Evolutionary conservation across 2,329 filamentous ascomycete species (phyloP).

Genomic region (Aureobasidium sp.): DNA sequence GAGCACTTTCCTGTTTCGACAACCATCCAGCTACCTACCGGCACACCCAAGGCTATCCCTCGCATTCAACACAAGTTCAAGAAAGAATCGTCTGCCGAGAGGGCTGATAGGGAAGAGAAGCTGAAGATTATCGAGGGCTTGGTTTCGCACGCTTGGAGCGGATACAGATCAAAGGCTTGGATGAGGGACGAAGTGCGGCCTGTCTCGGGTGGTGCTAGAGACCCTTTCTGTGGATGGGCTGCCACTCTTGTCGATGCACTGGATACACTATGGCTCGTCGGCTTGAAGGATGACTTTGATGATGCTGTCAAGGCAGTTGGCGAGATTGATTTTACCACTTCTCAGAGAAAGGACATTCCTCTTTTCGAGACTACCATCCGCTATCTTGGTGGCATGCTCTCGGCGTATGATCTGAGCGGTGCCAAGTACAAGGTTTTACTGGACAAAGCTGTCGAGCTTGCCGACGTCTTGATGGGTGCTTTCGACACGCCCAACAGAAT

Average conservation of each 20-base stretch:
- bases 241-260: slow-evolving; percentile 76
- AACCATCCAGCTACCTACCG: slow-evolving; percentile 67
- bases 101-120: slow-evolving; percentile 54
- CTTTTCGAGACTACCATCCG: slow-evolving; percentile 89
- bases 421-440: slow-evolving; percentile 60
- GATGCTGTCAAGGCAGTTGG: slow-evolving; percentile 62
- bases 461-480: slow-evolving; percentile 68
- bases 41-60: slow-evolving; percentile 59
- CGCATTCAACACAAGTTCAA: slow-evolving; percentile 66
- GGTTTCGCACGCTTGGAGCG: slow-evolving; percentile 70
- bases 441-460: slow-evolving; percentile 70
- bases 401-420: slow-evolving; percentile 78
- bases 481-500: slow-evolving; percentile 94
- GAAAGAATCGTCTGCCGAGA: slow-evolving; percentile 51
- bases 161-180: slow-evolving; percentile 73
- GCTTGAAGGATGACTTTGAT: slow-evolving; percentile 66
- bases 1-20: slow-evolving; percentile 66
- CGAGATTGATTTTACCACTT: slow-evolving; percentile 75
- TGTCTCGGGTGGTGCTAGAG: slow-evolving; percentile 54
- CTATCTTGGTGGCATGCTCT: slow-evolving; percentile 77
- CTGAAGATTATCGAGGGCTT: slow-evolving; percentile 61
- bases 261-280: slow-evolving; percentile 85
- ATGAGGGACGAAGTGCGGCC: slow-evolving; percentile 79
- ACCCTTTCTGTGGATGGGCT: slow-evolving; percentile 88
- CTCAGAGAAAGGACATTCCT: slow-evolving; percentile 60